A percentile compares a stretch with the other conserved stretches of the same genome.
Evolutionary conservation across 257 asterid genomes (phyloP).

Genomic region (Solanum arcanum): DNA sequence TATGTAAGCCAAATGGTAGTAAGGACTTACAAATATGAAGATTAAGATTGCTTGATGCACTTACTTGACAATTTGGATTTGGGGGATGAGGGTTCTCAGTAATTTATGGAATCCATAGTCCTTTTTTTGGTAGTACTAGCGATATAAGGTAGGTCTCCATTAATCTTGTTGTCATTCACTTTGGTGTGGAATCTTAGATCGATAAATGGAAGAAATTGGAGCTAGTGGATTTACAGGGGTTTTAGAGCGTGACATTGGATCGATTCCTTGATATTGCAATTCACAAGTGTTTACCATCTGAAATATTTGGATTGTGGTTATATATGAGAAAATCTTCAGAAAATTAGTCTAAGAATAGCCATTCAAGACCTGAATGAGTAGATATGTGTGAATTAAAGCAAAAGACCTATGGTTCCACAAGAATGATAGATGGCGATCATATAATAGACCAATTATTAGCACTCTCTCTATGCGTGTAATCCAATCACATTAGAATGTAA

Average conservation of each 20-base stretch:
- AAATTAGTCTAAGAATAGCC: not conserved
- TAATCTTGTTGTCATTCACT: not conserved
- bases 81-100: not conserved
- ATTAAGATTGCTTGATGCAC: not conserved
- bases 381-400: not conserved
- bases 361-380: not conserved
- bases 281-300: not conserved
- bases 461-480: not conserved
- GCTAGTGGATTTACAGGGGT: not conserved
- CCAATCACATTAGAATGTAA: not conserved
- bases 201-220: not conserved
- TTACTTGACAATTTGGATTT: not conserved
- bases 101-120: not conserved
- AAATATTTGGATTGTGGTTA: not conserved
- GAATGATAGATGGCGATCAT: not conserved
- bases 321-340: not conserved
- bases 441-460: not conserved
- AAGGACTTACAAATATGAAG: too few relatives aligned
- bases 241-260: not conserved
- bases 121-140: not conserved
- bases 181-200: not conserved
- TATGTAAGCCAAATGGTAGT: not conserved
- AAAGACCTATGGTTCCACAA: not conserved
- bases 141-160: not conserved
- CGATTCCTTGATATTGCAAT: not conserved